These are phyloP conservation scores for Eurotiales sp. DNA, from an alignment of 2,329 filamentous ascomycete genomes.

Conservation along the genomic window DNA sequence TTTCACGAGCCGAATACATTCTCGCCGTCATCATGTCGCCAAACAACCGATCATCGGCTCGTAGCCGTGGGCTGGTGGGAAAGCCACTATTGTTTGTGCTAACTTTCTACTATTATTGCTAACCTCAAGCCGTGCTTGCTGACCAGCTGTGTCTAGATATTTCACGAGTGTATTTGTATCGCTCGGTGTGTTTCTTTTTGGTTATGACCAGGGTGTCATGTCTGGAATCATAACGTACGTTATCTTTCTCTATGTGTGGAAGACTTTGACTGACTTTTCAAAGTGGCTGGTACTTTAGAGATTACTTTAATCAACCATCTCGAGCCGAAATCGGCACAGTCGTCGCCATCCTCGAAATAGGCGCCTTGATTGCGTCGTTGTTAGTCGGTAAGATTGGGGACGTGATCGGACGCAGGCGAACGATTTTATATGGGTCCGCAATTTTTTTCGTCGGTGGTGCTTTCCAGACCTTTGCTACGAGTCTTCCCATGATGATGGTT, in stretches of 20 bases:
- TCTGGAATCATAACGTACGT: constrained; percentile 66
- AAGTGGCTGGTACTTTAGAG: constrained; percentile 81
- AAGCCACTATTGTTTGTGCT: constrained; percentile 81
- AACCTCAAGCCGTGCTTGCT: constrained; percentile 1
- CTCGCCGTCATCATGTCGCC: constrained; percentile 82
- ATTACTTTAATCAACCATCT: constrained; percentile 88
- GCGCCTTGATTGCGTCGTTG: constrained; percentile 85
- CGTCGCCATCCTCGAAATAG: constrained; percentile 94
- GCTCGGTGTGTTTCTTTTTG: constrained; percentile 62
- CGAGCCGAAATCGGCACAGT: constrained; percentile 89
- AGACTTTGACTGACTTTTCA: constrained; percentile 16
- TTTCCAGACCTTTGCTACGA: constrained; percentile 74
- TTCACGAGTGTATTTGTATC: constrained; percentile 81
- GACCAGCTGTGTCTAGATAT: constrained; percentile 56
- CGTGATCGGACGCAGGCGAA: constrained; percentile 80
- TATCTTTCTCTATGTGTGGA: background rate
- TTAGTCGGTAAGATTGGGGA: constrained; percentile 85
- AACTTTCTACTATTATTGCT: background rate
- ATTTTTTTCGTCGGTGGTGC: constrained; percentile 83
- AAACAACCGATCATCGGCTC: constrained; percentile 62
- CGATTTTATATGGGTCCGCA: constrained; percentile 88
- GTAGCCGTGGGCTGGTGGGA: constrained; percentile 88
- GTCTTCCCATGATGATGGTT: constrained; percentile 83
- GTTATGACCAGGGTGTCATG: constrained; percentile 64
- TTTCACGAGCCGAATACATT: constrained; percentile 65